Conservation (phyloP, 148 eudicot species). For the Dysphania ambrosioides region DNA sequence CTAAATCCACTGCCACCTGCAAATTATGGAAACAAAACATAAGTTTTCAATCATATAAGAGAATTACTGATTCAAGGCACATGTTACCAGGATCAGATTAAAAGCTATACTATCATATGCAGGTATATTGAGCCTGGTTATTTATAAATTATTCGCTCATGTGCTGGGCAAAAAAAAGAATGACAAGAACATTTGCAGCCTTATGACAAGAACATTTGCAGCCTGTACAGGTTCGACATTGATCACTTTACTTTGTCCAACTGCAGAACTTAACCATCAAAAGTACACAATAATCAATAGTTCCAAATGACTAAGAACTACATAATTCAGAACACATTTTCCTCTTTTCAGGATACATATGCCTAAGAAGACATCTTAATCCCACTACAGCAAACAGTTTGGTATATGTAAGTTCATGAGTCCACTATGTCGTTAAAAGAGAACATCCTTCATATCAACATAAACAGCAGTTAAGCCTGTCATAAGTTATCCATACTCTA, state of each 20-base stretch:
- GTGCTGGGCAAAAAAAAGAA: not conserved
- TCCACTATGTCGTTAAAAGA: not conserved
- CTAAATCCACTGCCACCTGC: slow-evolving; percentile 10
- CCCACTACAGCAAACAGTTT: not conserved
- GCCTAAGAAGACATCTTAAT: not conserved
- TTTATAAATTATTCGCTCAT: not conserved
- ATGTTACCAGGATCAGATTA: not conserved
- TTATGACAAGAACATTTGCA: not conserved
- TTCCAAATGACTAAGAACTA: not conserved
- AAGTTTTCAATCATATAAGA: not conserved
- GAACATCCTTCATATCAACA: not conserved
- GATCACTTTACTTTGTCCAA: not conserved
- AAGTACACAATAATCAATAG: not conserved
- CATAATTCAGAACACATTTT: not conserved
- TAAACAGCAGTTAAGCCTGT: not conserved
- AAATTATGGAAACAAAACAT: slow-evolving; percentile 7
- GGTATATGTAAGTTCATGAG: not conserved
- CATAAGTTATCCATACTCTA: not conserved
- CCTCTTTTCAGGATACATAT: not conserved
- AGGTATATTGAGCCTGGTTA: not conserved
- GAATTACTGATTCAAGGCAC: not conserved
- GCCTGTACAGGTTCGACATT: not conserved
- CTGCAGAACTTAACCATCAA: not conserved
- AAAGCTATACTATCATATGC: not conserved
- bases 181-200: not conserved